phyloP scores from a whole-genome alignment of 805 yeast genomes.

The Metschnikowia borealis region DNA sequence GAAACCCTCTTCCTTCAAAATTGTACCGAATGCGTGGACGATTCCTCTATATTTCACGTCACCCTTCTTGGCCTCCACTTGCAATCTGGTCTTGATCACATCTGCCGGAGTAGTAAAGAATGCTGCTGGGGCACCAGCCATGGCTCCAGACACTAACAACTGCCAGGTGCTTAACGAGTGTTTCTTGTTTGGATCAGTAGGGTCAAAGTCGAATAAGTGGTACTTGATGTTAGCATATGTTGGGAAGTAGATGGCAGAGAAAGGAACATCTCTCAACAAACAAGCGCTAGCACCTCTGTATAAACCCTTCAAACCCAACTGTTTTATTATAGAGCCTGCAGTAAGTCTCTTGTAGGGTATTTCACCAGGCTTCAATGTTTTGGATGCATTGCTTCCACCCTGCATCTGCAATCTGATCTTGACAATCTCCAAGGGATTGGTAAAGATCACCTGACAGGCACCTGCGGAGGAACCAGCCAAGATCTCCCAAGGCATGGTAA shows the following conservation, averaged over 20 bases:
- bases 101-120: slow-evolving; percentile 95
- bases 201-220: slow-evolving; percentile 78
- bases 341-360: slow-evolving; percentile 43
- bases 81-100: slow-evolving; percentile 92
- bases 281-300: slow-evolving; percentile 93
- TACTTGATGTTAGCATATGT: slow-evolving; percentile 90
- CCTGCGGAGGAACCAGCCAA: slow-evolving; percentile 93
- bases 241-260: slow-evolving; percentile 95
- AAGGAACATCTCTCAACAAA: slow-evolving; percentile 90
- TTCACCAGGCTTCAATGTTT: slow-evolving; percentile 26
- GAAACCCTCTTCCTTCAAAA: slow-evolving; percentile 77
- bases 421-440: slow-evolving; percentile 94
- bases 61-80: slow-evolving; percentile 73
- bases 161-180: slow-evolving; percentile 75
- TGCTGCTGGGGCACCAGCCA: slow-evolving; percentile 98
- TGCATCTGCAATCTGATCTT: slow-evolving; percentile 93
- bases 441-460: slow-evolving; percentile 92
- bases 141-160: slow-evolving; percentile 79
- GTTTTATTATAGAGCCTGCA: slow-evolving; percentile 70
- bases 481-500: slow-evolving; percentile 61
- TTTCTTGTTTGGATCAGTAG: slow-evolving; percentile 54
- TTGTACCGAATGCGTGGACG: slow-evolving; percentile 68
- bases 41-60: slow-evolving; percentile 77
- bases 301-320: slow-evolving; percentile 78
- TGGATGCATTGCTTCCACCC: slow-evolving; percentile 62